A percentile compares a stretch with the other conserved stretches of the same genome.
Evolutionary conservation across 495 filamentous ascomycete genomes (phyloP).

Genomic region (Penicillium turbatum): DNA sequence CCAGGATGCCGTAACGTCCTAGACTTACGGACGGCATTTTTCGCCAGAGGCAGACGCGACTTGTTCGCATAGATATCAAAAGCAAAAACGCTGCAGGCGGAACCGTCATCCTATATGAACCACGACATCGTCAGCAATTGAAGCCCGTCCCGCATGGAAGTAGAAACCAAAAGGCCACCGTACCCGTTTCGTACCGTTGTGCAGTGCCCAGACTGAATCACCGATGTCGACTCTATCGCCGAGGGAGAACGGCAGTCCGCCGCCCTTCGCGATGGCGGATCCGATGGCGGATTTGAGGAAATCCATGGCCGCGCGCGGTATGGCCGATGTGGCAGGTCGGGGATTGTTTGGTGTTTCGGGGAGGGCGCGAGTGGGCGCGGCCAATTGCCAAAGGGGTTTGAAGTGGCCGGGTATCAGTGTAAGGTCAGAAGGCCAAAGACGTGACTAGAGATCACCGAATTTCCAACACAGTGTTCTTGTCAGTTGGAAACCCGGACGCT

Average conservation of each 20-base stretch:
- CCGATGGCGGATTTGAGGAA: conserved; percentile 96
- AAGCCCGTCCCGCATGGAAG: conserved; percentile 1
- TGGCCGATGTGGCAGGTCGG: conserved; percentile 5
- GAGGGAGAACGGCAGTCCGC: conserved; percentile 84
- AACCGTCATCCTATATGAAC: conserved; percentile 74
- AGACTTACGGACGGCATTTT: conserved; percentile 87
- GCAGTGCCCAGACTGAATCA: conserved; percentile 84
- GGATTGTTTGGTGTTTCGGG: conserved; percentile 9
- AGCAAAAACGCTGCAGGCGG: conserved; percentile 90
- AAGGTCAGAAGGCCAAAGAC: background rate
- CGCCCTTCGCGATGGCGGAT: conserved; percentile 92
- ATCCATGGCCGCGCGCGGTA: conserved; percentile 59
- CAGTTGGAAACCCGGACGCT: background rate
- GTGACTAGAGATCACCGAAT: background rate
- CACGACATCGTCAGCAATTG: background rate
- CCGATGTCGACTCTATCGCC: conserved; percentile 86
- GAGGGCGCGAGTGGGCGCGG: background rate
- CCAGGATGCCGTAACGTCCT: conserved; percentile 91
- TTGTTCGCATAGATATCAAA: conserved; percentile 82
- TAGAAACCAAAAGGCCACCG: conserved; percentile 23
- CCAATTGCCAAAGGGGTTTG: background rate
- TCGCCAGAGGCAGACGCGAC: conserved; percentile 75
- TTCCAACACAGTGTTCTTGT: background rate
- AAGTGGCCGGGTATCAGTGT: background rate
- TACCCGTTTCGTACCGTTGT: conserved; percentile 89